phyloP scores from a whole-genome alignment of 1,139 yeast genomes.

The Yamadazyma mexicana region DNA sequence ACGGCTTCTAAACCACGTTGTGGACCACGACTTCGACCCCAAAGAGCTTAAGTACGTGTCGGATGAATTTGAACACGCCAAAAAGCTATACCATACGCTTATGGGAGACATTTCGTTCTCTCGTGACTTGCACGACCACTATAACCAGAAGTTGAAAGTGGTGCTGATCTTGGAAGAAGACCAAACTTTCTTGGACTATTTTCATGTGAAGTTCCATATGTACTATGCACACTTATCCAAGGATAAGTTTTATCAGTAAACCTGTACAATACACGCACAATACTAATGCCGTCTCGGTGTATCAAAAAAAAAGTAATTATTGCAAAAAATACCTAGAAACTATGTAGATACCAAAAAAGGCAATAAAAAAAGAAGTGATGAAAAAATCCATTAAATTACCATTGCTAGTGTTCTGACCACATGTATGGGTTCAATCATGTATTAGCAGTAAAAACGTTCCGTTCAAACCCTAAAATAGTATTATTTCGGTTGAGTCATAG shows the following conservation, averaged over 20 bases:
- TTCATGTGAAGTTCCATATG: constrained; percentile 9
- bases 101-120: constrained; percentile 11
- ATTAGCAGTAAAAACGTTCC: too few species aligned
- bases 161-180: constrained; percentile 11
- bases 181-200: constrained; percentile 11
- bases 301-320: too few species aligned
- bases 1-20: constrained; percentile 14
- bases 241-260: constrained; percentile 5
- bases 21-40: constrained; percentile 7
- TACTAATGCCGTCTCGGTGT: neutral
- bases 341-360: too few species aligned
- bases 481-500: too few species aligned
- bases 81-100: constrained; percentile 11
- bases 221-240: neutral
- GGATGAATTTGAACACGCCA: constrained; percentile 5
- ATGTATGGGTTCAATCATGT: too few species aligned
- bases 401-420: too few species aligned
- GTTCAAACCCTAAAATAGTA: too few species aligned
- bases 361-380: too few species aligned
- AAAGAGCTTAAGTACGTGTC: constrained; percentile 4
- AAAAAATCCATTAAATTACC: too few species aligned
- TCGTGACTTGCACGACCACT: constrained; percentile 2
- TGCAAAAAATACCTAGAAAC: too few species aligned
- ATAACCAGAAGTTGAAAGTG: constrained; percentile 4
- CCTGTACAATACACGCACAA: too few species aligned